phyloP scores from a whole-genome alignment of 2,329 filamentous ascomycete genomes.

The Exophiala phaeomuriformis region DNA sequence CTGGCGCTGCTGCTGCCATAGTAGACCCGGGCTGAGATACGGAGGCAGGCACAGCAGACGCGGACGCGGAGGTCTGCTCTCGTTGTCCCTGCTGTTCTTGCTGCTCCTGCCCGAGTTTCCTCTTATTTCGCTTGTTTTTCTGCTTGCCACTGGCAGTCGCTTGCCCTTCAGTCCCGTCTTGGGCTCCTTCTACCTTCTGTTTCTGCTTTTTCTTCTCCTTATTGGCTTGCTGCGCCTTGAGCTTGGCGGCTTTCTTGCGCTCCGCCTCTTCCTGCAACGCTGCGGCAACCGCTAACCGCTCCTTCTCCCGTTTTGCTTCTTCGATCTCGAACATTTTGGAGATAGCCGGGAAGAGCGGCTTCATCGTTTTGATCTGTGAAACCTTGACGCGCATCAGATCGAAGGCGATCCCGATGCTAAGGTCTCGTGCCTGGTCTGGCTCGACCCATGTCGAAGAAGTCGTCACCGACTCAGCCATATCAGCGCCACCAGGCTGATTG shows the following conservation, averaged over 20 bases:
- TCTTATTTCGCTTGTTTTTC: conserved; percentile 19
- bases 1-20: no score
- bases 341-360: conserved; percentile 51
- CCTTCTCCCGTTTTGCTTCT: conserved; percentile 26
- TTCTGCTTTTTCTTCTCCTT: background rate
- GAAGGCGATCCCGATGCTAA: conserved; percentile 54
- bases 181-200: background rate
- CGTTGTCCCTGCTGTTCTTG: background rate
- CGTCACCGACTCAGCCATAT: background rate
- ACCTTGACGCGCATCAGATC: conserved; percentile 59
- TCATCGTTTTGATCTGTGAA: conserved; percentile 51
- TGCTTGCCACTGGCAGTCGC: conserved; percentile 12
- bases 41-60: background rate
- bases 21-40: no score
- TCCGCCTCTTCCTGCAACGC: conserved; percentile 5
- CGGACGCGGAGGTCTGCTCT: background rate
- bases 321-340: conserved; percentile 45
- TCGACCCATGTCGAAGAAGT: conserved; percentile 7
- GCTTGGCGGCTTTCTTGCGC: conserved; percentile 5
- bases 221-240: conserved; percentile 8
- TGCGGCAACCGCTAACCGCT: conserved; percentile 10
- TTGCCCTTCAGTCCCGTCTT: background rate
- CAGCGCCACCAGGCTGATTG: background rate
- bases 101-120: background rate
- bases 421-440: conserved; percentile 29